Evolutionary conservation across 2,329 filamentous ascomycete genomes (phyloP).

Genomic region (Dendryphion nanum): DNA sequence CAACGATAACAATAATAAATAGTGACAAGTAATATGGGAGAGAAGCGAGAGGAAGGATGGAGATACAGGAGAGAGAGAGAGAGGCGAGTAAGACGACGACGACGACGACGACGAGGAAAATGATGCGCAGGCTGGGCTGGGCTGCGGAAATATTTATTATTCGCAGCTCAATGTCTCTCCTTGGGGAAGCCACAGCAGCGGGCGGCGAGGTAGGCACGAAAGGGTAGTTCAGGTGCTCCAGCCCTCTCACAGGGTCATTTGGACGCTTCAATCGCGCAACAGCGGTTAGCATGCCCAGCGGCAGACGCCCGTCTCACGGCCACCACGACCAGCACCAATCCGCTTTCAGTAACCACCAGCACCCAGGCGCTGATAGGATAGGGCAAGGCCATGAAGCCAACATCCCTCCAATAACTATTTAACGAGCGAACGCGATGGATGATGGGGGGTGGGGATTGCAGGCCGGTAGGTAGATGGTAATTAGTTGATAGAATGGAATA

Average conservation of each 20-base stretch:
- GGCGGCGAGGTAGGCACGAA: constrained; percentile 5
- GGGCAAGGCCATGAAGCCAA: background rate
- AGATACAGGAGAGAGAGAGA: constrained; percentile 4
- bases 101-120: constrained; percentile 2
- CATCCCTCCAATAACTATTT: background rate
- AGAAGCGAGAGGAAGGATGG: constrained; percentile 3
- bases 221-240: background rate
- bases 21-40: background rate
- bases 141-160: constrained; percentile 17
- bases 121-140: constrained; percentile 4
- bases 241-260: constrained; percentile 13
- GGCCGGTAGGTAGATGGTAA: too few species aligned
- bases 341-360: background rate
- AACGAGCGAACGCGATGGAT: too few species aligned
- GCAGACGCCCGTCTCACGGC: background rate
- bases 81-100: background rate
- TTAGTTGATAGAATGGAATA: too few species aligned
- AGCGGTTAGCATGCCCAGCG: constrained; percentile 7
- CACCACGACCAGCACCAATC: background rate
- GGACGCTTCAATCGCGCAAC: constrained; percentile 13
- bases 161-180: background rate
- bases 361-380: background rate
- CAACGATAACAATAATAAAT: too few species aligned
- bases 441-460: too few species aligned
- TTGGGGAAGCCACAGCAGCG: constrained; percentile 8